These are phyloP conservation scores for Eragrostis tef DNA, from an alignment of 202 grass and related monocot species.

Conservation along the genomic window DNA sequence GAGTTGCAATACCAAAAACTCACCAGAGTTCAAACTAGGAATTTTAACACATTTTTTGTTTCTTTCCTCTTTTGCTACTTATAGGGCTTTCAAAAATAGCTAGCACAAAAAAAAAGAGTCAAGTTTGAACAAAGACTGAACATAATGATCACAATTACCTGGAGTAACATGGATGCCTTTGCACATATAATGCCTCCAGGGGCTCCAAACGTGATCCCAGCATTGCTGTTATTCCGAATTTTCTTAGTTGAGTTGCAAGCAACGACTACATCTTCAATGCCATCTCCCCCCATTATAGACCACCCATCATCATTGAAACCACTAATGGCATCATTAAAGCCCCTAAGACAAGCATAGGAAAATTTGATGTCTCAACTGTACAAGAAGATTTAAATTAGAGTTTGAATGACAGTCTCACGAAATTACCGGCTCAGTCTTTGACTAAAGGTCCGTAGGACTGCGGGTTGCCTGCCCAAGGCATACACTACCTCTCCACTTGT, in stretches of 20 bases:
- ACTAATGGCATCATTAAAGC: slow-evolving; percentile 91
- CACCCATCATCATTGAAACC: slow-evolving; percentile 97
- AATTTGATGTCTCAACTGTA: background rate
- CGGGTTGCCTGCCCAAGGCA: slow-evolving; percentile 87
- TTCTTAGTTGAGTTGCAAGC: slow-evolving; percentile 81
- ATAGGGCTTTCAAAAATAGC: background rate
- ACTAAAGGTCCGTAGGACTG: slow-evolving; percentile 87
- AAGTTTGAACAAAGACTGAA: background rate
- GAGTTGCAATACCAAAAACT: background rate
- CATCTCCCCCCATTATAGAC: slow-evolving; percentile 83
- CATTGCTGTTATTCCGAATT: slow-evolving; percentile 55
- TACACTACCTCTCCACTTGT: slow-evolving; percentile 84
- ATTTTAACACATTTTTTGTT: background rate
- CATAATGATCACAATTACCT: slow-evolving; percentile 51
- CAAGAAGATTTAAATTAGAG: slow-evolving; percentile 18
- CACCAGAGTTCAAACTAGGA: background rate
- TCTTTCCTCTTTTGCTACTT: background rate
- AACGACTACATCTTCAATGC: slow-evolving; percentile 83
- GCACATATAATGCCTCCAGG: slow-evolving; percentile 92
- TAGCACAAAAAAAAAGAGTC: background rate
- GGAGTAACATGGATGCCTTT: slow-evolving; percentile 96
- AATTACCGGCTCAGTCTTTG: slow-evolving; percentile 85
- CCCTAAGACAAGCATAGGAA: slow-evolving; percentile 52
- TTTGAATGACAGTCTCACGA: slow-evolving; percentile 1
- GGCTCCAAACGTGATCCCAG: slow-evolving; percentile 53